Conservation (phyloP, 2,329 filamentous ascomycete species). For the Arthrobotrys megalospora region DNA sequence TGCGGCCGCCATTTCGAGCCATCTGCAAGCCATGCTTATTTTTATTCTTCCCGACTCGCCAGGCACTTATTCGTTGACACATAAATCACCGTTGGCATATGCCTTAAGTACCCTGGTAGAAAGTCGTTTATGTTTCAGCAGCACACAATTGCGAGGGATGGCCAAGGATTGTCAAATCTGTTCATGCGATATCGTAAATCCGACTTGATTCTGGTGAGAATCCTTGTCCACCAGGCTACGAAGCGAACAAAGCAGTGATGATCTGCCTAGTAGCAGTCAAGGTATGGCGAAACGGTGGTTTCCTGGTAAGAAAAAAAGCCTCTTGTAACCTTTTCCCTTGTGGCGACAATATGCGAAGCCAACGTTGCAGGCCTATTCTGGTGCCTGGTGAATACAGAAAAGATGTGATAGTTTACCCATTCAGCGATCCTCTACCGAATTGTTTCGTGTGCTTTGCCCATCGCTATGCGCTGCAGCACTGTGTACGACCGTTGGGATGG, state of each 20-base stretch:
- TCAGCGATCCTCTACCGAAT: slow-evolving; percentile 26
- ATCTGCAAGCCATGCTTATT: slow-evolving; percentile 57
- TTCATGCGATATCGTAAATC: slow-evolving; percentile 41
- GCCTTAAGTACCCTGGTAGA: slow-evolving; percentile 13
- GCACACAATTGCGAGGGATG: slow-evolving; percentile 12
- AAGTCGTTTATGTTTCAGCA: slow-evolving; percentile 35
- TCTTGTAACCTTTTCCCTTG: slow-evolving; percentile 15
- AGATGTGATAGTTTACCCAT: slow-evolving; percentile 3
- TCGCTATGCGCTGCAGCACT: not conserved
- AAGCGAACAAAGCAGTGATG: slow-evolving; percentile 43
- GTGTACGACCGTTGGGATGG: not conserved
- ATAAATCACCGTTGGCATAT: slow-evolving; percentile 39
- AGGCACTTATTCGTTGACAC: slow-evolving; percentile 38
- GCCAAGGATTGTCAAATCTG: slow-evolving; percentile 42
- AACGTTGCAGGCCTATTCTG: slow-evolving; percentile 47
- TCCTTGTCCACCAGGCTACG: slow-evolving; percentile 22
- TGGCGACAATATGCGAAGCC: slow-evolving; percentile 40
- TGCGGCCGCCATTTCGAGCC: slow-evolving; percentile 1
- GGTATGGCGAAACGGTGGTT: slow-evolving; percentile 33
- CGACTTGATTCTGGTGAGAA: slow-evolving; percentile 10
- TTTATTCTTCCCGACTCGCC: slow-evolving; percentile 22
- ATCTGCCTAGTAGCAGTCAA: slow-evolving; percentile 39
- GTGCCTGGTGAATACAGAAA: slow-evolving; percentile 27
- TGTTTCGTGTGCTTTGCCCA: slow-evolving; percentile 19
- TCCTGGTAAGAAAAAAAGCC: slow-evolving; percentile 34